Percentiles rank a stretch among this genome's conserved stretches.
Evolutionary conservation across 179 eudicot species (phyloP).

Genomic region (Silene noctiflora): DNA sequence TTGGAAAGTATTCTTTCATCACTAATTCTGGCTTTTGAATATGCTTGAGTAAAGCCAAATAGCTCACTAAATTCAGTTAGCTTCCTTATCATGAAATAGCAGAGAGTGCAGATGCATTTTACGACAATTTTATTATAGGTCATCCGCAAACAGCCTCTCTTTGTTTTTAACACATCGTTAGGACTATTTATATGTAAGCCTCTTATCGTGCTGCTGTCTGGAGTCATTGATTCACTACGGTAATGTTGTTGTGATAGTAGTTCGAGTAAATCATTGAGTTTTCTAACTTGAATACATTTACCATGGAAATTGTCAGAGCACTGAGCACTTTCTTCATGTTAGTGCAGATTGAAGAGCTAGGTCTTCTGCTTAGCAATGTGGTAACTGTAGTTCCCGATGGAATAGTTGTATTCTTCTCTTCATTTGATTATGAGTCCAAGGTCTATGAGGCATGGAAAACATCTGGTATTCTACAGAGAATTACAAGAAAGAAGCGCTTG

Average conservation of each 20-base stretch:
- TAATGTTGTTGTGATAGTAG: background rate
- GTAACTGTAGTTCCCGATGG: slow-evolving; percentile 80
- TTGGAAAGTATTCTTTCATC: too few species aligned
- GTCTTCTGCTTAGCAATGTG: slow-evolving; percentile 78
- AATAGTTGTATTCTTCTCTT: slow-evolving; percentile 82
- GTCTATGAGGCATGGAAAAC: slow-evolving; percentile 80
- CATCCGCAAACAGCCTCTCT: too few species aligned
- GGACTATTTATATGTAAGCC: too few species aligned
- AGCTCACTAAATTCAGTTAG: background rate
- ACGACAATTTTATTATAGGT: too few species aligned
- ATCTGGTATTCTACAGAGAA: slow-evolving; percentile 72
- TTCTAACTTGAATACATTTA: background rate
- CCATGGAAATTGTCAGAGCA: background rate
- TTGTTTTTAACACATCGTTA: too few species aligned
- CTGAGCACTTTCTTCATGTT: slow-evolving; percentile 4
- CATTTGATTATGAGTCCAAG: slow-evolving; percentile 75
- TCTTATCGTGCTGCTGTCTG: too few species aligned
- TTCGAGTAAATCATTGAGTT: background rate
- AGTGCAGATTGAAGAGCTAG: slow-evolving; percentile 79
- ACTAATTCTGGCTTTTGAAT: background rate
- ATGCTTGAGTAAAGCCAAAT: background rate
- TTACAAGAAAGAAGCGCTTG: slow-evolving; percentile 63
- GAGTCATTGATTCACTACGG: background rate
- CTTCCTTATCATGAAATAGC: background rate
- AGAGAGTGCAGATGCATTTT: background rate